A percentile compares a stretch with the other conserved stretches of the same genome.
These are phyloP conservation scores for Cyclostephanos invisitatus DNA, from an alignment of 108 stramenopile genomes.

Conservation along the genomic window DNA sequence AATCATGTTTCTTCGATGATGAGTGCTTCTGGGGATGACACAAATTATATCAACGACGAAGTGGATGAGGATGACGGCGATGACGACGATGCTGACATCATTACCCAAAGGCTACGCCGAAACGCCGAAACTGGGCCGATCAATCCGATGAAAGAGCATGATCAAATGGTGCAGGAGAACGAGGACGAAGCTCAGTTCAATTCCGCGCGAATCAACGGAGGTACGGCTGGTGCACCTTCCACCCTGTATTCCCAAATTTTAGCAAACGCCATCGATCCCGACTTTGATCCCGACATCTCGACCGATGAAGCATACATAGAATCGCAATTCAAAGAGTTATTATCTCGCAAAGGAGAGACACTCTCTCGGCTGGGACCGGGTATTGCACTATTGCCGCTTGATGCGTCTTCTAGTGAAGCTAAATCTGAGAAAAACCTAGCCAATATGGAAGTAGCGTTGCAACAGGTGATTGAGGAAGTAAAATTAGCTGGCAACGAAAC, in stretches of 20 bases:
- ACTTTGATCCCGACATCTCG: slow-evolving; percentile 27
- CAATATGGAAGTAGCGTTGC: slow-evolving; percentile 36
- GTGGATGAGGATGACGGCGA: slow-evolving; percentile 21
- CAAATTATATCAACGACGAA: slow-evolving; percentile 2
- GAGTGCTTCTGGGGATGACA: slow-evolving; percentile 5
- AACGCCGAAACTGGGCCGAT: slow-evolving; percentile 35
- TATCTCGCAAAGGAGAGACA: slow-evolving; percentile 34
- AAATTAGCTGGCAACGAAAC: slow-evolving; percentile 5
- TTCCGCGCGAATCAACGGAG: not conserved
- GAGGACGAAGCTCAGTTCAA: slow-evolving; percentile 28
- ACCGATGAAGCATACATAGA: slow-evolving; percentile 34
- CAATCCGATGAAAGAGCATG: slow-evolving; percentile 43
- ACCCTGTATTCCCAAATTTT: slow-evolving; percentile 37
- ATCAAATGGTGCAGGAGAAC: slow-evolving; percentile 47
- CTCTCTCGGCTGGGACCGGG: slow-evolving; percentile 40
- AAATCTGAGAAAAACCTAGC: slow-evolving; percentile 26
- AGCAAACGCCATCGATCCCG: slow-evolving; percentile 23
- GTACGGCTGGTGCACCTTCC: slow-evolving; percentile 5
- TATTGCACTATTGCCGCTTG: slow-evolving; percentile 36
- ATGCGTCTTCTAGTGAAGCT: slow-evolving; percentile 39
- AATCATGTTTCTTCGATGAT: not conserved
- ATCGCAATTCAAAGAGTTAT: slow-evolving; percentile 34
- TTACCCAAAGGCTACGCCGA: slow-evolving; percentile 36
- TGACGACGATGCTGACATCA: slow-evolving; percentile 31
- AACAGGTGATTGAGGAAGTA: slow-evolving; percentile 25